These are phyloP conservation scores for Talaromyces sp. DNA, from an alignment of 2,329 filamentous ascomycete genomes.

Conservation along the genomic window DNA sequence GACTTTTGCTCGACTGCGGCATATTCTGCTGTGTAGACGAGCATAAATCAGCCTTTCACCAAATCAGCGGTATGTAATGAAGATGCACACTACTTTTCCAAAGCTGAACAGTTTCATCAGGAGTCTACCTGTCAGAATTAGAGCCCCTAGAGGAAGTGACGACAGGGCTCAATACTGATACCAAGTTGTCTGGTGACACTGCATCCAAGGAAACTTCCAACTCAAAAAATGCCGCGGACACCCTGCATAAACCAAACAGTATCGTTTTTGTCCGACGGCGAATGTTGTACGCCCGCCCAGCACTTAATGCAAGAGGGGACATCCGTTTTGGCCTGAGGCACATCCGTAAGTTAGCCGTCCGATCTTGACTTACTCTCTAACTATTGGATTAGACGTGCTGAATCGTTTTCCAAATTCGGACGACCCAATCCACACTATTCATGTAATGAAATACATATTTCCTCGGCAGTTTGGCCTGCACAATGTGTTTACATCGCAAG, in stretches of 20 bases:
- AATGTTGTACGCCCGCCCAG: constrained; percentile 78
- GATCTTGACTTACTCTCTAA: neutral
- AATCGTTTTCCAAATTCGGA: constrained; percentile 58
- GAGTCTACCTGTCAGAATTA: constrained; percentile 26
- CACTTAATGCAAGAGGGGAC: constrained; percentile 61
- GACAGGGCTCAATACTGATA: neutral
- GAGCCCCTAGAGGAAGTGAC: constrained; percentile 17
- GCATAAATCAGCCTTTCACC: constrained; percentile 63
- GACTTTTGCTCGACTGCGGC: constrained; percentile 70
- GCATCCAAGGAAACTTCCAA: neutral
- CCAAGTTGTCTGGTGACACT: neutral
- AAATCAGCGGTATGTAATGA: constrained; percentile 63
- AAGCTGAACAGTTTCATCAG: constrained; percentile 14
- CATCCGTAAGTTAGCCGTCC: constrained; percentile 60
- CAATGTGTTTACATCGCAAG: constrained; percentile 77
- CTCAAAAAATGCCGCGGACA: neutral
- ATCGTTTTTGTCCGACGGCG: constrained; percentile 75
- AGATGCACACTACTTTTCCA: neutral
- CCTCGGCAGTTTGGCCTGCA: constrained; percentile 84
- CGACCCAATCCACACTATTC: constrained; percentile 54
- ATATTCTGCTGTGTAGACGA: constrained; percentile 63
- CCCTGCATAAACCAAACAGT: constrained; percentile 39
- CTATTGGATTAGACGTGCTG: constrained; percentile 61
- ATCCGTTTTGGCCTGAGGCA: constrained; percentile 72
- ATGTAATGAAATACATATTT: constrained; percentile 88